Evolutionary conservation across 257 asterid species (phyloP).

Genomic region (Rehmannia glutinosa): DNA sequence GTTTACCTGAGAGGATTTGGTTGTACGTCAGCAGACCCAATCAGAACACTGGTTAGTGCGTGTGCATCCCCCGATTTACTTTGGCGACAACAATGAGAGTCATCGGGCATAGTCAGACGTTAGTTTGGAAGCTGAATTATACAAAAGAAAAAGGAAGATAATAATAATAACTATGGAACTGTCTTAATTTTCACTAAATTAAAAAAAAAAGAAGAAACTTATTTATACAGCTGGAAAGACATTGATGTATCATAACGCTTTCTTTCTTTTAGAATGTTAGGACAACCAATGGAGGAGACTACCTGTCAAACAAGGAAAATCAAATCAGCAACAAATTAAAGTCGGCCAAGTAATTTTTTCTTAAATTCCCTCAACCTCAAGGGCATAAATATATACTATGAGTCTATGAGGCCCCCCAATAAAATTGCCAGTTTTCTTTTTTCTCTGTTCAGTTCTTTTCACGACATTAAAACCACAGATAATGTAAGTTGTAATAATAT

Average conservation of each 20-base stretch:
- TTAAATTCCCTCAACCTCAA: slow-evolving; percentile 9
- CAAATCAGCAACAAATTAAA: neutral
- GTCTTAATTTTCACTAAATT: neutral
- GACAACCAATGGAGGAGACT: neutral
- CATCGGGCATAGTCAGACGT: no score
- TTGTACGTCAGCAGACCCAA: no score
- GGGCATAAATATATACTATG: slow-evolving; percentile 1
- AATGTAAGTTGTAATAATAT: neutral
- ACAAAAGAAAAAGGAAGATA: no score
- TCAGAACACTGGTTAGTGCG: no score
- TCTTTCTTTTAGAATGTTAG: neutral
- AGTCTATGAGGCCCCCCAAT: neutral
- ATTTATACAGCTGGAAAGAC: neutral
- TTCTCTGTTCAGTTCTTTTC: neutral
- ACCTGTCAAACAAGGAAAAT: neutral
- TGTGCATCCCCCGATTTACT: no score
- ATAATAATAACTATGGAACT: no score
- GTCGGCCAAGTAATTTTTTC: neutral
- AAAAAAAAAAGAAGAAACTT: neutral
- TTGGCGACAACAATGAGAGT: no score
- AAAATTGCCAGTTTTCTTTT: neutral
- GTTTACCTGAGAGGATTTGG: no score
- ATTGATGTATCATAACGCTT: neutral
- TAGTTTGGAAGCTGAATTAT: no score
- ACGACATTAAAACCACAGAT: no score